Conservation (phyloP, 2,329 filamentous ascomycete species). For the Aspergillus quadrilineatus region DNA sequence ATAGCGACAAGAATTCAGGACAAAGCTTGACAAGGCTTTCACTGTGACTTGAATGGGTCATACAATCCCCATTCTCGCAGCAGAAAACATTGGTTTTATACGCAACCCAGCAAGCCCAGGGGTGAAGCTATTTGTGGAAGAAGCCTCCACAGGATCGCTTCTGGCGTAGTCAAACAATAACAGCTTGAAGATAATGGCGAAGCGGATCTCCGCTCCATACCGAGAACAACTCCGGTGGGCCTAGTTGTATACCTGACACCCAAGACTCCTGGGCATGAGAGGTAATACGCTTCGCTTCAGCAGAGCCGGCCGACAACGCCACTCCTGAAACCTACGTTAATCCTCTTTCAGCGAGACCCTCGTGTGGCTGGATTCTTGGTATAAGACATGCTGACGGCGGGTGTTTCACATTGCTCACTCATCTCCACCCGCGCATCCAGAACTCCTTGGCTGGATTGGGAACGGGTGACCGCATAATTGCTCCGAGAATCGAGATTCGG, state of each 20-base stretch:
- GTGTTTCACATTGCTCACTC: background rate
- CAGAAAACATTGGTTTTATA: conserved; percentile 5
- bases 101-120: background rate
- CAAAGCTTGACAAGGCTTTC: background rate
- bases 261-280: background rate
- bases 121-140: conserved; percentile 7
- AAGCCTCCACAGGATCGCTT: background rate
- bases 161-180: background rate
- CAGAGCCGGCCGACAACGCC: background rate
- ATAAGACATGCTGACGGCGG: background rate
- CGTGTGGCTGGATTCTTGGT: background rate
- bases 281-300: background rate
- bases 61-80: background rate
- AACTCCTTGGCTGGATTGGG: background rate
- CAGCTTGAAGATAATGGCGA: background rate
- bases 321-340: background rate
- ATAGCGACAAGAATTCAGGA: background rate
- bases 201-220: background rate
- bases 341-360: background rate
- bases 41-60: background rate
- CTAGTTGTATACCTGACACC: background rate
- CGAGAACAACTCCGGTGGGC: conserved; percentile 7
- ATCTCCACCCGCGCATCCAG: background rate
- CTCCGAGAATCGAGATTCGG: too few species aligned
- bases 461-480: background rate